Evolutionary conservation across 2,329 filamentous ascomycete genomes (phyloP), one percentile per base, ranked within the genome.

Genomic region (Daldinia sp.): DNA sequence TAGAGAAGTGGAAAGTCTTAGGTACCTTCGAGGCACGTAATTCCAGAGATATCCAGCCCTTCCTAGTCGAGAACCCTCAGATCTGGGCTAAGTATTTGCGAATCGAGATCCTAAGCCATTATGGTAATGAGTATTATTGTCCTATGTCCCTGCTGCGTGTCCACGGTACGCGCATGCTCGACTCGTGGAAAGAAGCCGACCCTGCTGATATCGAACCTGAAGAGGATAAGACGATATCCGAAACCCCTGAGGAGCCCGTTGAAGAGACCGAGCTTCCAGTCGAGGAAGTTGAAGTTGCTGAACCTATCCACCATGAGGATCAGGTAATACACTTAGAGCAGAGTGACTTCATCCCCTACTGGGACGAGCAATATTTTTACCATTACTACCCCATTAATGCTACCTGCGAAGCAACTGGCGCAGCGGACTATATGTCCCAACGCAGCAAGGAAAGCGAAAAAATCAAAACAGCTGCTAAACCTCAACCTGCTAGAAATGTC

Each of bases 41-140:
- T 77, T 93, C 93, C 7, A 90, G 96, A 59, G 94, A 97, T 72
- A 93, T 99, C 37, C 96, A 99, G 79, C 91, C 96, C 0, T 99
- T 99, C 77, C 82, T 97, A 13, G 87, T 99, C n/a, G 90, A 96
- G 74, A 96, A 98, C 74, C 94, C 96, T 0, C 89, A 96, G 69
- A 98, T 98, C 54, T 99, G 94, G 92, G 94, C 96, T 48, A 90
- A 95, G 71, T 99, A 98, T 80, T 81, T 99, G 46, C 89, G 93
- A 26, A 89, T 99, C 65, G 96, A 99, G 77, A 96, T 98, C 71
- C 79, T 98, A 55, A 93, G 90, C 4, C 95, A 99, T 78, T 99
- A 95, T 78, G 96, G 96, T 7, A 97, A 94, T 74, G 96, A 99
- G 78, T 99, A 93, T 78, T 99, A 97, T 78, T 99, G 96, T 76